Conservation (phyloP, 139 green algal genomes). For the Ostreobium quekettii region DNA sequence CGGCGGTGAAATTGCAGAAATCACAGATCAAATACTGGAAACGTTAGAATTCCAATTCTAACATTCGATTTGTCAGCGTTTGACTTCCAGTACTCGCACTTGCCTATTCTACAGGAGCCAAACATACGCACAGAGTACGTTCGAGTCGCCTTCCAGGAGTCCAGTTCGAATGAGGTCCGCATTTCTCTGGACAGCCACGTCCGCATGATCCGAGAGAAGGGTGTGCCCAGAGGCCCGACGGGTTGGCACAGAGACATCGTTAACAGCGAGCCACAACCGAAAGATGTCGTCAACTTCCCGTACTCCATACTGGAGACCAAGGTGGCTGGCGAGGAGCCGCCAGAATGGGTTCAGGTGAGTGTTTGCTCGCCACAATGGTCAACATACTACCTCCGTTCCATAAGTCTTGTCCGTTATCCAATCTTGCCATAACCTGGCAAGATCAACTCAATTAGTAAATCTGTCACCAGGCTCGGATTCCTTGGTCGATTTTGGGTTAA, state of each 20-base stretch:
- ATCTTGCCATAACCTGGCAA: too few species aligned
- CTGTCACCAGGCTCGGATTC: too few species aligned
- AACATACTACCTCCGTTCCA: too few species aligned
- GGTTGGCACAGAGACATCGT: constrained; percentile 42
- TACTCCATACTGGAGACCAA: constrained; percentile 84
- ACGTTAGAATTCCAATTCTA: too few species aligned
- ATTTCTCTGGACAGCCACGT: constrained; percentile 58
- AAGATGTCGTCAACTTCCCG: constrained; percentile 52
- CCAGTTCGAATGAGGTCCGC: constrained; percentile 41
- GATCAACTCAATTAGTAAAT: too few species aligned
- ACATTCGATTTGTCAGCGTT: too few species aligned
- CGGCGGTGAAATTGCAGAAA: too few species aligned
- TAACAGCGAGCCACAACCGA: background rate
- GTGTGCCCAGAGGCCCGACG: constrained; percentile 9
- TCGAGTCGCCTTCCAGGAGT: constrained; percentile 61
- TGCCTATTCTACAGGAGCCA: constrained; percentile 35
- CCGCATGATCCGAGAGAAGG: constrained; percentile 40
- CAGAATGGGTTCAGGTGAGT: constrained; percentile 40
- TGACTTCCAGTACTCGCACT: too few species aligned
- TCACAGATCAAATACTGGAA: too few species aligned
- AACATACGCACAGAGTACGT: constrained; percentile 58
- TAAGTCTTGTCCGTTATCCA: too few species aligned
- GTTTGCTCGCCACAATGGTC: too few species aligned
- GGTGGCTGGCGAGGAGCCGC: constrained; percentile 49
- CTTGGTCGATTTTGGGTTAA: too few species aligned